These are phyloP conservation scores for Tetrahymena borealis DNA, from an alignment of 73 alveolate genomes.

Conservation along the genomic window DNA sequence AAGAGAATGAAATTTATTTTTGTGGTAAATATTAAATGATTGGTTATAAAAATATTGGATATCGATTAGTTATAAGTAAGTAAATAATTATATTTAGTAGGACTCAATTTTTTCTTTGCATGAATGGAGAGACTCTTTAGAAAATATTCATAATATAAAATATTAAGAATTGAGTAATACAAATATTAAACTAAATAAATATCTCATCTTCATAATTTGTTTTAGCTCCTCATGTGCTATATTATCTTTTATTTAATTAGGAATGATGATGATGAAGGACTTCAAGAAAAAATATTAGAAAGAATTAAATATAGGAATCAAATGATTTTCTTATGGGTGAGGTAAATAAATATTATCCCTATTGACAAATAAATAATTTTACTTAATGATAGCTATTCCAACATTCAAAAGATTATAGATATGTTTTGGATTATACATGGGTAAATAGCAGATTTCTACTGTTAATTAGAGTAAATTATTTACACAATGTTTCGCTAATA, in stretches of 20 bases:
- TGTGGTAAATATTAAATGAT: too few species aligned
- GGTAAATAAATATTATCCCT: background rate
- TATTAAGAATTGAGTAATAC: background rate
- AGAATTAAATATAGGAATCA: background rate
- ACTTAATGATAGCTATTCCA: background rate
- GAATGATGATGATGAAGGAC: background rate
- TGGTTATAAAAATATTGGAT: too few species aligned
- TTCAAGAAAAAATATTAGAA: background rate
- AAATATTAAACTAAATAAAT: too few species aligned
- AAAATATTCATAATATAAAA: background rate
- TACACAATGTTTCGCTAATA: background rate
- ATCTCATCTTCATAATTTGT: too few species aligned
- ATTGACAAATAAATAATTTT: background rate
- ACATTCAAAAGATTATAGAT: background rate
- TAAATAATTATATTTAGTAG: too few species aligned
- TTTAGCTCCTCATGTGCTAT: too few species aligned
- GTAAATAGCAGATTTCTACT: background rate
- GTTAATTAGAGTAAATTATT: background rate
- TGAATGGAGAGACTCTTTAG: background rate
- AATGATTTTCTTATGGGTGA: background rate
- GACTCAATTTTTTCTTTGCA: background rate
- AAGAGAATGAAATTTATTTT: too few species aligned
- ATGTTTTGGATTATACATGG: background rate
- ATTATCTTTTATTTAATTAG: background rate
- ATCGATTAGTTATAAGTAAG: too few species aligned